Evolutionary conservation across 345 rosid species (phyloP).

Genomic region (Moricandia moricandioides): DNA sequence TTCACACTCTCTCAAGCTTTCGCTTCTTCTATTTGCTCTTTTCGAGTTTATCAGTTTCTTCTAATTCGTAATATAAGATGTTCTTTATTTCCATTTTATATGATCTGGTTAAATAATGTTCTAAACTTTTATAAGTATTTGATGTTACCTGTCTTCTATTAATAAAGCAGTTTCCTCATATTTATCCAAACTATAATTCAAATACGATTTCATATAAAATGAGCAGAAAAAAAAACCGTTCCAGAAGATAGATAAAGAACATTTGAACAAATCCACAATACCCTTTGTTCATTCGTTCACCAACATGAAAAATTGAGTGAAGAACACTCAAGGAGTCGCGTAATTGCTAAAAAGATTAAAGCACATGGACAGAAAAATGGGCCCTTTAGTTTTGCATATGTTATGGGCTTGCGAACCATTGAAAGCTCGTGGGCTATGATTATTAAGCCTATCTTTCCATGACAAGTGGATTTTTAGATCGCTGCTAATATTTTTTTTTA

Average conservation of each 20-base stretch:
- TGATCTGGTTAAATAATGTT: background rate
- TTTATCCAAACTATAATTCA: background rate
- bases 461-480: no score
- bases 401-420: no score
- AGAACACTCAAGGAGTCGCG: no score
- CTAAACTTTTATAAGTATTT: background rate
- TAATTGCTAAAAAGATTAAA: no score
- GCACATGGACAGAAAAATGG: no score
- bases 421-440: no score
- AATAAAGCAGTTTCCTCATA: background rate
- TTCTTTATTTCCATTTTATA: background rate
- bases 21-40: constrained; percentile 41
- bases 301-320: no score
- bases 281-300: no score
- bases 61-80: constrained; percentile 10
- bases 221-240: background rate
- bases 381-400: no score
- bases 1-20: constrained; percentile 51
- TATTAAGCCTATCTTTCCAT: no score
- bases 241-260: constrained; percentile 40
- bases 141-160: background rate
- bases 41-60: constrained; percentile 32
- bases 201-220: background rate
- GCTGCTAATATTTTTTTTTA: no score
- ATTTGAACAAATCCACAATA: no score